Conservation (phyloP, 1,139 yeast genomes). For the Debaryomyces fabryi region DNA sequence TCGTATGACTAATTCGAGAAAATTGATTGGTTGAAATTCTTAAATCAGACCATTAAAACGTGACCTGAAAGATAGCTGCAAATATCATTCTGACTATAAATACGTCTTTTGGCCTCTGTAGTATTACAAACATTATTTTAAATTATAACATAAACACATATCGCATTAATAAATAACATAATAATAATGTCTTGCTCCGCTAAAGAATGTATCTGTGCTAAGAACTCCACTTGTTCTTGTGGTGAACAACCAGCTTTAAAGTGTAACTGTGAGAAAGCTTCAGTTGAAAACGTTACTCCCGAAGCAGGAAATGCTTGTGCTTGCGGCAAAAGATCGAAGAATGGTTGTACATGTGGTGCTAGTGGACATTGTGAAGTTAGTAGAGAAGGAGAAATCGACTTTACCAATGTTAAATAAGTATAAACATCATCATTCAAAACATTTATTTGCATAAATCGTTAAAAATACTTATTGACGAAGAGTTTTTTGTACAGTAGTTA, state of each 20-base stretch:
- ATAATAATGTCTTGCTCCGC: slow-evolving; percentile 45
- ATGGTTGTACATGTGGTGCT: slow-evolving; percentile 46
- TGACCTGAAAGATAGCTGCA: slow-evolving; percentile 2
- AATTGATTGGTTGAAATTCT: not conserved
- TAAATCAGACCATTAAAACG: not conserved
- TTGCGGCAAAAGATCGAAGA: slow-evolving; percentile 49
- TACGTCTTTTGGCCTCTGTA: not conserved
- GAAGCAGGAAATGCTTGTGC: slow-evolving; percentile 41
- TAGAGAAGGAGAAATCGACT: slow-evolving; percentile 53
- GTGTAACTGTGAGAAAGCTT: slow-evolving; percentile 48
- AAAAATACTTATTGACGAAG: not conserved
- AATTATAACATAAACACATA: not conserved
- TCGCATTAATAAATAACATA: not conserved
- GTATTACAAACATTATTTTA: not conserved
- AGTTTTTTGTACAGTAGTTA: not conserved
- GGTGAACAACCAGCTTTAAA: slow-evolving; percentile 51
- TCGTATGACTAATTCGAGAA: slow-evolving; percentile 3
- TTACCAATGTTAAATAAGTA: slow-evolving; percentile 38
- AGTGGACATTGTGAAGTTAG: slow-evolving; percentile 40
- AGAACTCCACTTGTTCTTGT: slow-evolving; percentile 54
- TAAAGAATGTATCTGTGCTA: slow-evolving; percentile 50
- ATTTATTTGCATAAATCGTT: not conserved
- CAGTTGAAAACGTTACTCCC: slow-evolving; percentile 44
- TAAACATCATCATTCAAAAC: not conserved
- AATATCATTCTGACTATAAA: not conserved